phyloP scores from a whole-genome alignment of 768 basidiomycete species.

The Leccinum truebloodii region DNA sequence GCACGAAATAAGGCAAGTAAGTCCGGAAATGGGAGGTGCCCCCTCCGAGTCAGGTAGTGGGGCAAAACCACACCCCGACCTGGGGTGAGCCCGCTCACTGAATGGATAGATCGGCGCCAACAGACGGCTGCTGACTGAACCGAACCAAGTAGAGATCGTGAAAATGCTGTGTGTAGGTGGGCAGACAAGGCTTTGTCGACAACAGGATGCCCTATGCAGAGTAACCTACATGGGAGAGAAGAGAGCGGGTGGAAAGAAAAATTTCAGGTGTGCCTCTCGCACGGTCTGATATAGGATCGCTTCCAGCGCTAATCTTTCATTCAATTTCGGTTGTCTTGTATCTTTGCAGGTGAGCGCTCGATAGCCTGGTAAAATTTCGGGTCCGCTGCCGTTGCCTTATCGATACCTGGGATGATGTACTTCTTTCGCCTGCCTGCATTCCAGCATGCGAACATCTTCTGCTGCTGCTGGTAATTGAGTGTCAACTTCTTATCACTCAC shows the following conservation, averaged over 20 bases:
- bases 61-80: neutral
- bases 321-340: neutral
- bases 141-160: neutral
- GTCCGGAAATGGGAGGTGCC: neutral
- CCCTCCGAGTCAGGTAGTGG: neutral
- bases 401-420: neutral
- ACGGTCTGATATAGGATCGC: neutral
- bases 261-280: neutral
- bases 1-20: neutral
- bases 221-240: neutral
- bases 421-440: constrained; percentile 12
- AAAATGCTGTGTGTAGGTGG: neutral
- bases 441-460: constrained; percentile 1
- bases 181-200: neutral
- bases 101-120: neutral
- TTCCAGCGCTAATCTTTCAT: neutral
- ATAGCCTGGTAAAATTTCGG: neutral
- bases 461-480: neutral
- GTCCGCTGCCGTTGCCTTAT: neutral
- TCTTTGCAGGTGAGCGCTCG: neutral
- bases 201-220: neutral
- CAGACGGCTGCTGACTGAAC: neutral
- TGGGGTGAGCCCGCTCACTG: neutral
- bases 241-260: neutral
- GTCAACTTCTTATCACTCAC: neutral